Base-by-base conservation (phyloP, 2,329 filamentous ascomycete species). In the Fusarium armeniacum region DNA sequence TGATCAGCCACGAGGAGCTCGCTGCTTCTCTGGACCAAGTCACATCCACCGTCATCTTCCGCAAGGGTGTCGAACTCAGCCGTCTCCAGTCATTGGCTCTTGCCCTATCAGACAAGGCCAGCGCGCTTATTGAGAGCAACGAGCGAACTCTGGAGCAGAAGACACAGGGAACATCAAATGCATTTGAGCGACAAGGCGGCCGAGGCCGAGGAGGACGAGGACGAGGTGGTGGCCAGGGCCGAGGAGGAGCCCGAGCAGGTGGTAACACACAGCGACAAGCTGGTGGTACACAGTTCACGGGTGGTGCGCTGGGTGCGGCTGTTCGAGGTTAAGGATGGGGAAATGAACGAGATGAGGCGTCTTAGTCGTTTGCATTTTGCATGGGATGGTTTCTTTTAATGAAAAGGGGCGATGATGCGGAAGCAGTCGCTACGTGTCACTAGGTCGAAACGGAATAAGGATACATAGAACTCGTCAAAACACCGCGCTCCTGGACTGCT, bases 1-100 rank as follows among this genome's bases (percentile, higher is more conserved):
- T 99, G 96, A 98, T 99, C 81, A 97, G 94, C 76, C 96, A 99
- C 85, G 96, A 99, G 83, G 96, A 99, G 82, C 90, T 99, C 51
- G 93, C 93, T 12, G 96, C 96, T 44, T 97, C 96, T 38, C 89
- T 99, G 30, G 97, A 99, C 85, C 96, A 99, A 83, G 95, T 99
- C 83, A 98, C 97, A 77, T 91, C 92, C 73, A 97, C 93, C 53
- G 93, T 99, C 82, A 96, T 98, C 84, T 99, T 99, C 93, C 92
- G 96, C 82, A 98, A 99, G 90, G 97, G 96, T 63, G 96, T 99
- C 69, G 97, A 99, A 86, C 89, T 99, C 71, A 97, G 93, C 78
- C 90, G 97, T 75, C 89, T 99, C 71, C 96, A 99, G 84, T 97
- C 93, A 80, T 87, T 99, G 77, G 94, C 97, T 33, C 90, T 99